phyloP scores from a whole-genome alignment of 2,329 filamentous ascomycete species.

The Ascochyta lentis region DNA sequence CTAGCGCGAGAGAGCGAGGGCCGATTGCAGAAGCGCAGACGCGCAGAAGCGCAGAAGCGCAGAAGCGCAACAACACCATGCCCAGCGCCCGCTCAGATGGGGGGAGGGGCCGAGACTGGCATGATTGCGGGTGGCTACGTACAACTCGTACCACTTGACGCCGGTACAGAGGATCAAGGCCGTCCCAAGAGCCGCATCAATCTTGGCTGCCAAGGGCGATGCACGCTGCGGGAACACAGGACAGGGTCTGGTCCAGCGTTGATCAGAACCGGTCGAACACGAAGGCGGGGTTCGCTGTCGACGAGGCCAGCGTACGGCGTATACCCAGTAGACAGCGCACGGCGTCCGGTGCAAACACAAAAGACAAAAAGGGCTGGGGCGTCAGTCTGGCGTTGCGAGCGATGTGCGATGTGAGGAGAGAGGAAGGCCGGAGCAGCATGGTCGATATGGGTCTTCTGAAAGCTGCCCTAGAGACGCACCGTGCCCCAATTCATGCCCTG shows the following conservation, averaged over 20 bases:
- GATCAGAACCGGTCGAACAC: slow-evolving; percentile 1
- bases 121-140: slow-evolving; percentile 17
- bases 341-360: not conserved
- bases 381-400: not conserved
- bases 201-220: slow-evolving; percentile 37
- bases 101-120: slow-evolving; percentile 2
- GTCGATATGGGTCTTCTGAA: slow-evolving; percentile 6
- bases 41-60: too few relatives aligned
- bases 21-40: slow-evolving; percentile 15
- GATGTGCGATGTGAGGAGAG: slow-evolving; percentile 3
- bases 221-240: slow-evolving; percentile 27
- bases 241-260: slow-evolving; percentile 14
- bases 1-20: slow-evolving; percentile 24
- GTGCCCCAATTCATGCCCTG: slow-evolving; percentile 13
- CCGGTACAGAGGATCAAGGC: slow-evolving; percentile 26
- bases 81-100: slow-evolving; percentile 13
- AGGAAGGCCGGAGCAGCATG: slow-evolving; percentile 5
- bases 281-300: not conserved
- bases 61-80: slow-evolving; percentile 11
- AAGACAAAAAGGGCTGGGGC: not conserved
- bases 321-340: not conserved
- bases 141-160: slow-evolving; percentile 39
- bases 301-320: not conserved
- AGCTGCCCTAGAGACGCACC: slow-evolving; percentile 13
- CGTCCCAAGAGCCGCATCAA: slow-evolving; percentile 32